Base-by-base conservation (phyloP, 495 filamentous ascomycete genomes). In the Penicillium fimorum region DNA sequence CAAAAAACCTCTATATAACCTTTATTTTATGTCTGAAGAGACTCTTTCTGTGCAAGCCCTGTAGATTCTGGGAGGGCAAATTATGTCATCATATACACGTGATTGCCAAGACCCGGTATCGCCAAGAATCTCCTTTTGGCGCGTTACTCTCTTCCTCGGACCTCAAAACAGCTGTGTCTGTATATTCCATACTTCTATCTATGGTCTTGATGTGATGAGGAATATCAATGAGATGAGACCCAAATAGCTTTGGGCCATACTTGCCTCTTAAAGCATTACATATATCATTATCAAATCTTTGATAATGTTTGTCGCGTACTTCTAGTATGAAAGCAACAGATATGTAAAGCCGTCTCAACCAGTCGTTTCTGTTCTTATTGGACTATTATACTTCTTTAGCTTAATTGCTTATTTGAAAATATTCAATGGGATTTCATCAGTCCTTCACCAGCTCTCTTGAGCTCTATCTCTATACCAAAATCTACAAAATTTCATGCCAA, bases 61-160 rank as follows among this genome's bases (percentile, higher is more conserved):
- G 24, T 42, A 42, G n/a, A 32, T 52, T 52, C 29, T 37, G 11
- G 18, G 38, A 52, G 25, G 48, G 50, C 37, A 29, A 20, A 6
- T 32, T 52, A 42, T 51, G 50, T 52, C 50, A 52, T 17, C 50
- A 11, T 18, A 18, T n/a, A 25, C 32, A 51, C 35, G 48, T 51
- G 48, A 51, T 5, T 13, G 45, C 35, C 48, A 22, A 25, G 35
- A 41, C 20, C 5, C 9, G 44, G 13, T 32, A 17, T 38, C n/a
- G n/a, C 38, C 50, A 38, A 25, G 33, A 20, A 2, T 22, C 8
- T 15, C 33, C 13, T 20, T 29, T 33, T 47, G 27, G 17, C 32
- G 8, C 17, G 15, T 20, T 17, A 17, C 27, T 47, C 15, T 38
- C 35, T 17, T 17, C 13, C 43, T 27, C n/a, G 8, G 43, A 27